Evolutionary conservation across 306 rosid species (phyloP).

Genomic region (Vigna hirtella): DNA sequence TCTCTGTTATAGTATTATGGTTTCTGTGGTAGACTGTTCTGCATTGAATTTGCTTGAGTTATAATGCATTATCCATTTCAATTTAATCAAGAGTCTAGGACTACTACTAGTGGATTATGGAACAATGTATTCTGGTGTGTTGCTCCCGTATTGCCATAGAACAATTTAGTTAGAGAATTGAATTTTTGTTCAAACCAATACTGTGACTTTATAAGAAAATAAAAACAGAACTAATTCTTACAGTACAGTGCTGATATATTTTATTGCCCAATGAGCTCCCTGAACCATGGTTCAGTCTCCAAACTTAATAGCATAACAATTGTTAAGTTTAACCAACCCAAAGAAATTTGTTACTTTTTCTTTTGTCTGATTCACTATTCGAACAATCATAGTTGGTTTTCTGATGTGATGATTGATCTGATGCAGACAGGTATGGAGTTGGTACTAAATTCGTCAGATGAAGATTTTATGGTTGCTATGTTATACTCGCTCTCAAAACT

Average conservation of each 20-base stretch:
- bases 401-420: conserved; percentile 31
- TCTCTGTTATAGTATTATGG: no score
- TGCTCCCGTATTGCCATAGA: conserved; percentile 11
- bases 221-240: conserved; percentile 4
- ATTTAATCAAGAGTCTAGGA: conserved; percentile 14
- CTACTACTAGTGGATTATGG: conserved; percentile 12
- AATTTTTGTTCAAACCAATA: conserved; percentile 13
- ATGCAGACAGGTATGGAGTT: conserved; percentile 72
- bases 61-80: conserved; percentile 7
- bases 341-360: conserved; percentile 1
- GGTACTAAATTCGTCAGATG: conserved; percentile 56
- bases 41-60: no score
- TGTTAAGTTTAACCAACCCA: conserved; percentile 3
- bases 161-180: not conserved
- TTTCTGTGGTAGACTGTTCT: no score
- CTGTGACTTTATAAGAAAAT: not conserved
- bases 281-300: not conserved
- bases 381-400: conserved; percentile 13
- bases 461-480: conserved; percentile 65
- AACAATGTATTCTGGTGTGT: not conserved
- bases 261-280: not conserved
- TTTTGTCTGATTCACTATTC: not conserved
- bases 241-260: not conserved
- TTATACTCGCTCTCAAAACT: conserved; percentile 75
- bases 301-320: conserved; percentile 6